These are phyloP conservation scores for Xylariomycetidae sp. DNA, from an alignment of 2,329 filamentous ascomycete species.

Conservation along the genomic window DNA sequence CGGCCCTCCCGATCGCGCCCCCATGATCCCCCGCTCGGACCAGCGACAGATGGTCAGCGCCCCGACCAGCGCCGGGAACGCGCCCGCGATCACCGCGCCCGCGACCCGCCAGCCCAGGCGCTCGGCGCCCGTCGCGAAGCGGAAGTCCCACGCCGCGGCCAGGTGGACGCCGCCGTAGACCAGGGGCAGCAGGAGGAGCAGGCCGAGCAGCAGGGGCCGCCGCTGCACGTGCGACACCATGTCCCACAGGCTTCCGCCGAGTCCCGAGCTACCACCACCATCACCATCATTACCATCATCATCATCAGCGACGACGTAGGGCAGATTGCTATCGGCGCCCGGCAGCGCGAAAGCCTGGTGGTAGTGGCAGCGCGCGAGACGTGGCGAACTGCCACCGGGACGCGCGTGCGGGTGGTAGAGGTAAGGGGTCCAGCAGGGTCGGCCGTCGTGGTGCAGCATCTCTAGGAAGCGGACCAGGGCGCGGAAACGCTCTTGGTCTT, in stretches of 20 bases:
- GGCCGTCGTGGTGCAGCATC: background rate
- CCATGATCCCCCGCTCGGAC: background rate
- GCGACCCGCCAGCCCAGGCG: background rate
- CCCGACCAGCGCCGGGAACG: background rate
- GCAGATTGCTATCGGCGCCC: background rate
- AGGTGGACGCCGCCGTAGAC: conserved; percentile 2
- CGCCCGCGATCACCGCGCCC: background rate
- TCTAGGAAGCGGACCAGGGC: background rate
- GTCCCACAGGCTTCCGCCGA: conserved; percentile 1
- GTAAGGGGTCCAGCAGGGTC: background rate
- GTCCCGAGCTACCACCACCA: no score
- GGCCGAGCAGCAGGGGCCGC: background rate
- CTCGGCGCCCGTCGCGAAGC: background rate
- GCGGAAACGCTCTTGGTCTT: background rate
- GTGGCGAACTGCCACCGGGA: conserved; percentile 1
- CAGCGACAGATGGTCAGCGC: background rate
- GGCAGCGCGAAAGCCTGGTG: background rate
- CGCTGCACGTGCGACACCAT: background rate
- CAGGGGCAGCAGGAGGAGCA: background rate
- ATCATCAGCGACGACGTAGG: no score
- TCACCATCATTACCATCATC: no score
- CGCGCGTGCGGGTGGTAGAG: background rate
- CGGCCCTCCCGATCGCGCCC: background rate
- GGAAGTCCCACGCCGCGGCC: background rate
- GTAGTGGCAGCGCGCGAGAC: background rate